Evolutionary conservation across 768 basidiomycete species (phyloP), one percentile per base, ranked within the genome.

Genomic region (Auricularia sp.): DNA sequence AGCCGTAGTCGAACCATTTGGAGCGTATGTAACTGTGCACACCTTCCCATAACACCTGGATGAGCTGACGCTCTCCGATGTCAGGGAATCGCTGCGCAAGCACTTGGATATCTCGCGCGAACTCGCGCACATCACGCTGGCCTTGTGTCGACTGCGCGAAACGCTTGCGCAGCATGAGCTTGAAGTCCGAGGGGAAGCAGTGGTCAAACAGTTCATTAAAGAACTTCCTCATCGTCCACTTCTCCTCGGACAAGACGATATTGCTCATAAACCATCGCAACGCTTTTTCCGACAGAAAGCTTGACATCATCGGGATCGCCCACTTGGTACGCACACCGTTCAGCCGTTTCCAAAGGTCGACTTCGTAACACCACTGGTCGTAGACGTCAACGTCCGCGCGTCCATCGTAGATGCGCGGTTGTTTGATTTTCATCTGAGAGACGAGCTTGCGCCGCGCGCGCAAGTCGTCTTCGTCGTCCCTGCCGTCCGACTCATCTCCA

Each of bases 21-120:
- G 64, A 64, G 34, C 76, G 76, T 1, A 78, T 70, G 14, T 67
- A 51, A 0, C 61, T 29, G 1, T 66, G 62, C 0, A 77, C 64
- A 0, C 79, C 76, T 2, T 72, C 68, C 78, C 77, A 82, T 0
- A 81, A 67, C 10, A 71, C 69, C 10, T 73, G 67, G 0, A 78
- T 74, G 8, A 69, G 54, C 13, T 78, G 75, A 0, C 67, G 64
- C 3, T 76, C 66, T 3, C 72, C 69, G 0, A 69, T 66, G 3
- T 70, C 54, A 0, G 77, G 78, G 7, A 78, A 74, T 64, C 76
- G 74, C 10, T 70, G 69, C 65, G 69, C 76, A 0, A 79, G 45
- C 18, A 73, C 74, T 29, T 75, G 71, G 0, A 81, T 61, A 47
- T 78, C 73, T 54, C 73, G 73, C 1, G 73, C 69, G 65, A 73